Percentiles rank a stretch among this genome's conserved stretches.
Evolutionary conservation across 2,329 filamentous ascomycete species (phyloP).

Genomic region (Colletotrichum sp.): DNA sequence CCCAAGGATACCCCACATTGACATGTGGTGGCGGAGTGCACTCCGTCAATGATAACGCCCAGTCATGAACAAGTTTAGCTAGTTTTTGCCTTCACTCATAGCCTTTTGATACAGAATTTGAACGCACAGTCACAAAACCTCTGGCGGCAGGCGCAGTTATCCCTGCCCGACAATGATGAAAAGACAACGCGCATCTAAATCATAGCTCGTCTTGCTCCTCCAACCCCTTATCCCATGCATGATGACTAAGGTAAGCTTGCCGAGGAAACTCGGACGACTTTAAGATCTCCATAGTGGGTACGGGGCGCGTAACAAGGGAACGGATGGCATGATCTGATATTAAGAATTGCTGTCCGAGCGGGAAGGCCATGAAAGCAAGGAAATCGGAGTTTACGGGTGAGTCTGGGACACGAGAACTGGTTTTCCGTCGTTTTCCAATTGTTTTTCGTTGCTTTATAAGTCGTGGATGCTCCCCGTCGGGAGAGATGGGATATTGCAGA

Average conservation of each 20-base stretch:
- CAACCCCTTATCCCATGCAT: not conserved
- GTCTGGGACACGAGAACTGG: not conserved
- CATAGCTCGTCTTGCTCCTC: not conserved
- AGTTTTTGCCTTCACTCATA: not conserved
- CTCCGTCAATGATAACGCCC: not conserved
- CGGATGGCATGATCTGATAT: slow-evolving; percentile 7
- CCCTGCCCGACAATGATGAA: not conserved
- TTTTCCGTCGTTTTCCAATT: not conserved
- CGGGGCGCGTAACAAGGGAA: not conserved
- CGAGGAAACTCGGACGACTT: slow-evolving; percentile 6
- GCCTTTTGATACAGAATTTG: not conserved
- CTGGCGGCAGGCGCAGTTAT: not conserved
- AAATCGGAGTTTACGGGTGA: not conserved
- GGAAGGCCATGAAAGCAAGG: not conserved
- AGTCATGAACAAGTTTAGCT: not conserved
- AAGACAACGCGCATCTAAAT: not conserved
- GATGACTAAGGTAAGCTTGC: slow-evolving; percentile 1
- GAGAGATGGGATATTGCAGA: not conserved
- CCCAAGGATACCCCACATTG: not conserved
- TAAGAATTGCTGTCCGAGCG: not conserved
- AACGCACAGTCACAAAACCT: not conserved
- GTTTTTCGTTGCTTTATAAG: not conserved
- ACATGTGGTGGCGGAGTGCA: not conserved
- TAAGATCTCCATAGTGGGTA: slow-evolving; percentile 3
- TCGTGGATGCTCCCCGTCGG: not conserved